Evolutionary conservation across 768 basidiomycete species (phyloP).

Genomic region (Leccinum subgranulosum): DNA sequence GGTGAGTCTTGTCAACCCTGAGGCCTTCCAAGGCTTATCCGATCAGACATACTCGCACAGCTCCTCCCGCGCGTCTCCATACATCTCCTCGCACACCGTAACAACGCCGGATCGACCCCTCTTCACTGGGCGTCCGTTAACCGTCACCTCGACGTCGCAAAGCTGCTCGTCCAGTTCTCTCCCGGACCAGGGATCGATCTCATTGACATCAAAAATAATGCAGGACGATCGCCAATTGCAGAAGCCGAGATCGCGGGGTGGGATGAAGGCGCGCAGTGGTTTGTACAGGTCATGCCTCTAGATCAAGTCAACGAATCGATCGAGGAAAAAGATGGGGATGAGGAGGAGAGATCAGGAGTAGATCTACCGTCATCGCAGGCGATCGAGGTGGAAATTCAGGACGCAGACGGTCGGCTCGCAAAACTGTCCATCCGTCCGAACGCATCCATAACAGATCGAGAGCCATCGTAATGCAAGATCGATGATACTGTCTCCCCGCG

Average conservation of each 20-base stretch:
- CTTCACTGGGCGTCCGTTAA: constrained; percentile 93
- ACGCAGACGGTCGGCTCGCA: constrained; percentile 67
- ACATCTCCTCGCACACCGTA: constrained; percentile 57
- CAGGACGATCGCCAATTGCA: constrained; percentile 72
- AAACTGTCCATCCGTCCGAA: constrained; percentile 48
- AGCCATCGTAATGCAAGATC: neutral
- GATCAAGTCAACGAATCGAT: constrained; percentile 39
- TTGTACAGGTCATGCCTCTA: constrained; percentile 78
- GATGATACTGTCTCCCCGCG: neutral
- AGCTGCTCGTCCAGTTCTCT: constrained; percentile 56
- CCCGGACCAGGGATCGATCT: constrained; percentile 59
- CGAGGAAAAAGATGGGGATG: constrained; percentile 29
- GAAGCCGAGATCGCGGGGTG: constrained; percentile 79
- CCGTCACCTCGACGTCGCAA: constrained; percentile 60
- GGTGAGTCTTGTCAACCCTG: constrained; percentile 41
- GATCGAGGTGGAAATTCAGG: constrained; percentile 68
- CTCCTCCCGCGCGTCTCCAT: constrained; percentile 61
- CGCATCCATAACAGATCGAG: neutral
- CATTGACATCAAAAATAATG: constrained; percentile 74
- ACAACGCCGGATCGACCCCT: constrained; percentile 74
- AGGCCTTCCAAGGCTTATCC: neutral
- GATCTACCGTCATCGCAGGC: constrained; percentile 32
- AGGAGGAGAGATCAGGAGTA: constrained; percentile 4
- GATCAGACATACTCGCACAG: constrained; percentile 69
- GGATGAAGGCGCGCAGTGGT: constrained; percentile 82